Conservation (phyloP, 345 rosid species). For the Gossypium raimondii region DNA sequence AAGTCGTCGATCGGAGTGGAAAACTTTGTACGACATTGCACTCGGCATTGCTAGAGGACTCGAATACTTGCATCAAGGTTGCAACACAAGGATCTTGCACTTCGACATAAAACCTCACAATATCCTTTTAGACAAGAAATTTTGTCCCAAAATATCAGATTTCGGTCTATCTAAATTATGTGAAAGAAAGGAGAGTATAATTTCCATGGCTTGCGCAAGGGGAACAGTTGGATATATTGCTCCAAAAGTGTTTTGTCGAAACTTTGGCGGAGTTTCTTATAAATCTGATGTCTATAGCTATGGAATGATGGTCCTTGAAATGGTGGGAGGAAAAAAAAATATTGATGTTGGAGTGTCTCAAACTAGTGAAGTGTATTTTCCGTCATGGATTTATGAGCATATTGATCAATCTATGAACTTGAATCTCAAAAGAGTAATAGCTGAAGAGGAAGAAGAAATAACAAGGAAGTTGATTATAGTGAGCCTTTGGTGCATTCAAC, state of each 20-base stretch:
- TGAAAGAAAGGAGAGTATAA: slow-evolving; percentile 27
- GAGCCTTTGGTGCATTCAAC: slow-evolving; percentile 36
- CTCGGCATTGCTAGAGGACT: slow-evolving; percentile 42
- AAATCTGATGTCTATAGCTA: slow-evolving; percentile 56
- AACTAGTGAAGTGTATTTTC: slow-evolving; percentile 31
- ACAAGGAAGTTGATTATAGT: slow-evolving; percentile 28
- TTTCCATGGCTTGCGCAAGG: slow-evolving; percentile 21
- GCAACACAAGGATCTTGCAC: slow-evolving; percentile 44
- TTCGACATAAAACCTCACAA: slow-evolving; percentile 50
- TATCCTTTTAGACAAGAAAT: slow-evolving; percentile 32
- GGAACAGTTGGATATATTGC: slow-evolving; percentile 28
- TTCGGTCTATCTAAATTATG: slow-evolving; percentile 49
- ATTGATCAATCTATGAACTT: slow-evolving; percentile 19
- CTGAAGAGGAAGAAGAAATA: slow-evolving; percentile 16
- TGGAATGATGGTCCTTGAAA: slow-evolving; percentile 44
- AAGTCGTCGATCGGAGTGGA: not conserved
- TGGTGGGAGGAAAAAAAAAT: slow-evolving; percentile 34
- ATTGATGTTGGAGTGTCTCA: slow-evolving; percentile 2
- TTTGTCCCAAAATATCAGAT: slow-evolving; percentile 43
- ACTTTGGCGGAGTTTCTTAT: slow-evolving; percentile 33
- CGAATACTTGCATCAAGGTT: slow-evolving; percentile 49
- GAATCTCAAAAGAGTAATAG: not conserved
- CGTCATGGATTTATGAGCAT: slow-evolving; percentile 28
- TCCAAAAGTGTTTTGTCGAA: slow-evolving; percentile 32
- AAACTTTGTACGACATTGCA: slow-evolving; percentile 18